These are phyloP conservation scores for Madurella mycetomatis DNA, from an alignment of 2,329 filamentous ascomycete genomes.

Conservation along the genomic window DNA sequence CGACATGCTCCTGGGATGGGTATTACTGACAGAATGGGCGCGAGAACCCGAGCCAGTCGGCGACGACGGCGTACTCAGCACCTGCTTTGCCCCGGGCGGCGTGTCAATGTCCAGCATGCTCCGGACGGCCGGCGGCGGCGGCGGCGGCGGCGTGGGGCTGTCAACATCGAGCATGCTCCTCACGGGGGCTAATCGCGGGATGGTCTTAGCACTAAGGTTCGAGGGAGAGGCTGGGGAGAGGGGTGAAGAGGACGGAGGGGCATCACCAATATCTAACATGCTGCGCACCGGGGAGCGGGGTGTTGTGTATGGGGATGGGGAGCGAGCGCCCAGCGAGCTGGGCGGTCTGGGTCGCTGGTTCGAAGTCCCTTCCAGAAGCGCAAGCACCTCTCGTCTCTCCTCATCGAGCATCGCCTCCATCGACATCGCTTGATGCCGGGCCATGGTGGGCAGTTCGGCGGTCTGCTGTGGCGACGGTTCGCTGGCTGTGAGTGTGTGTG, in stretches of 20 bases:
- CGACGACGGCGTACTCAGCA: slow-evolving; percentile 44
- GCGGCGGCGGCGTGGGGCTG: slow-evolving; percentile 37
- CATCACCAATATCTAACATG: slow-evolving; percentile 58
- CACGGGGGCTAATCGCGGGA: slow-evolving; percentile 37
- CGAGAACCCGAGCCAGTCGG: slow-evolving; percentile 40
- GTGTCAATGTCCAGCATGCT: slow-evolving; percentile 51
- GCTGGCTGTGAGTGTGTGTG: not conserved
- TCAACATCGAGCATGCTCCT: slow-evolving; percentile 62
- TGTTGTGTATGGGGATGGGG: slow-evolving; percentile 51
- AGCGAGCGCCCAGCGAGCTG: slow-evolving; percentile 37
- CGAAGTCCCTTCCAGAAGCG: slow-evolving; percentile 54
- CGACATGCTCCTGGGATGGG: slow-evolving; percentile 50
- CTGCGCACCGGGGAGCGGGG: slow-evolving; percentile 65
- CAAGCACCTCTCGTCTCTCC: slow-evolving; percentile 69
- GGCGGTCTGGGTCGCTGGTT: slow-evolving; percentile 29
- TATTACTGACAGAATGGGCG: slow-evolving; percentile 26
- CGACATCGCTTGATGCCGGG: slow-evolving; percentile 56
- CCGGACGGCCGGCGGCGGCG: slow-evolving; percentile 39
- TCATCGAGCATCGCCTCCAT: slow-evolving; percentile 73
- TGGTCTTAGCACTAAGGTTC: slow-evolving; percentile 26
- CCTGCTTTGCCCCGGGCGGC: slow-evolving; percentile 29
- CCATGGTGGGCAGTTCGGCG: slow-evolving; percentile 28
- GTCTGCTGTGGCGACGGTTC: not conserved
- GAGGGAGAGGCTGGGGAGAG: slow-evolving; percentile 20
- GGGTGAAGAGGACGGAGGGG: slow-evolving; percentile 26